phyloP scores from a whole-genome alignment of 2,329 filamentous ascomycete species.

The Penicillium sp. region DNA sequence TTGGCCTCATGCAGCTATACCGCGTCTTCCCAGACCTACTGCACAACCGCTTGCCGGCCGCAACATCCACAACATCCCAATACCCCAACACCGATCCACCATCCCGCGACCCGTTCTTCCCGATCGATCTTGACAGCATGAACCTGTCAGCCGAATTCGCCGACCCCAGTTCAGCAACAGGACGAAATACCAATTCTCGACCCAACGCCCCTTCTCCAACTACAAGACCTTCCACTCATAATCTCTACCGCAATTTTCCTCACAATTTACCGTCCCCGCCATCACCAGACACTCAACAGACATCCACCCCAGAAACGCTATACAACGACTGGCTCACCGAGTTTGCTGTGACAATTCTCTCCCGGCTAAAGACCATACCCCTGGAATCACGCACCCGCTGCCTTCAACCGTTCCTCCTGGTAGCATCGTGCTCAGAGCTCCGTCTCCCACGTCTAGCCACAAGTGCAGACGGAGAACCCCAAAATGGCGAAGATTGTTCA shows the following conservation, averaged over 20 bases:
- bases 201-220: not conserved
- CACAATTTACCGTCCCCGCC: conserved; percentile 11
- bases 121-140: conserved; percentile 20
- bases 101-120: conserved; percentile 18
- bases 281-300: conserved; percentile 1
- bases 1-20: conserved; percentile 49
- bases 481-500: not conserved
- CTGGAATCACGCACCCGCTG: conserved; percentile 47
- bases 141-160: conserved; percentile 16
- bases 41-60: conserved; percentile 34
- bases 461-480: not conserved
- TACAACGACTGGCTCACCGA: conserved; percentile 41
- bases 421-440: conserved; percentile 45
- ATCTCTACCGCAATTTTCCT: conserved; percentile 10
- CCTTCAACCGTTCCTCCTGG: conserved; percentile 47
- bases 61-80: conserved; percentile 1
- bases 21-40: conserved; percentile 47
- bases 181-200: not conserved
- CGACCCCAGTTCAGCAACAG: not conserved
- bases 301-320: conserved; percentile 10
- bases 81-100: conserved; percentile 1
- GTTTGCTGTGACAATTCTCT: conserved; percentile 45
- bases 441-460: conserved; percentile 34
- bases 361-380: conserved; percentile 43
- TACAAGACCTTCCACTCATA: conserved; percentile 4